Percentiles rank a stretch among this genome's conserved stretches.
Conservation (phyloP, 2,329 filamentous ascomycete genomes). For the Alternaria sp. region DNA sequence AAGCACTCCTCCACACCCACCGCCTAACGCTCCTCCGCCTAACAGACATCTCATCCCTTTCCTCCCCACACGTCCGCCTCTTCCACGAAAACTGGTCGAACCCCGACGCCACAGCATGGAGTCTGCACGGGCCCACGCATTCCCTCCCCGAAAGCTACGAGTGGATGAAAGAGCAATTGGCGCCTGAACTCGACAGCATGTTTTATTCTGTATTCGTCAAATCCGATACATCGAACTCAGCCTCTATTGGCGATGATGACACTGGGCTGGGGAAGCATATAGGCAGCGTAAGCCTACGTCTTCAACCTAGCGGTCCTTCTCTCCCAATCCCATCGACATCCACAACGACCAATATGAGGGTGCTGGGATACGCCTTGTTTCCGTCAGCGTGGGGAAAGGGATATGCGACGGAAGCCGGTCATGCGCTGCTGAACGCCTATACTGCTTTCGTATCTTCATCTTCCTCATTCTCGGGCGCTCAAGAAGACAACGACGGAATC, state of each 20-base stretch:
- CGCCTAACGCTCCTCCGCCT: constrained; percentile 34
- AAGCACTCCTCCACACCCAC: constrained; percentile 17
- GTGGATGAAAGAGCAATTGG: constrained; percentile 25
- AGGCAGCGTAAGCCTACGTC: constrained; percentile 22
- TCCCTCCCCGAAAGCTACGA: constrained; percentile 24
- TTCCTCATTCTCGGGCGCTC: background rate
- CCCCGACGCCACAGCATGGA: constrained; percentile 31
- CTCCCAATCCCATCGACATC: background rate
- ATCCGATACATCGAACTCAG: background rate
- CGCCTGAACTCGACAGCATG: constrained; percentile 11
- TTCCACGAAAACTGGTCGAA: constrained; percentile 38
- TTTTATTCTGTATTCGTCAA: constrained; percentile 24
- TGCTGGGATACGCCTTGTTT: constrained; percentile 34
- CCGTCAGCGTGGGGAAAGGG: constrained; percentile 28
- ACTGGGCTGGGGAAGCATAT: constrained; percentile 10
- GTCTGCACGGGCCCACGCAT: constrained; percentile 27
- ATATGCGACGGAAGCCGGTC: constrained; percentile 35
- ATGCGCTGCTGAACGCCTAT: constrained; percentile 26
- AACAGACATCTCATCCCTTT: constrained; percentile 21
- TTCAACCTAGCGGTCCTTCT: constrained; percentile 6
- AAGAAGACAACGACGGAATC: background rate
- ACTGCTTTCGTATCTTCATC: background rate
- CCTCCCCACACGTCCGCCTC: constrained; percentile 30
- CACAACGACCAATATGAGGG: constrained; percentile 13
- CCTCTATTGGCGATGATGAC: background rate